Conservation (phyloP, 2,329 filamentous ascomycete genomes). For the Myriosclerotinia duriaeana region DNA sequence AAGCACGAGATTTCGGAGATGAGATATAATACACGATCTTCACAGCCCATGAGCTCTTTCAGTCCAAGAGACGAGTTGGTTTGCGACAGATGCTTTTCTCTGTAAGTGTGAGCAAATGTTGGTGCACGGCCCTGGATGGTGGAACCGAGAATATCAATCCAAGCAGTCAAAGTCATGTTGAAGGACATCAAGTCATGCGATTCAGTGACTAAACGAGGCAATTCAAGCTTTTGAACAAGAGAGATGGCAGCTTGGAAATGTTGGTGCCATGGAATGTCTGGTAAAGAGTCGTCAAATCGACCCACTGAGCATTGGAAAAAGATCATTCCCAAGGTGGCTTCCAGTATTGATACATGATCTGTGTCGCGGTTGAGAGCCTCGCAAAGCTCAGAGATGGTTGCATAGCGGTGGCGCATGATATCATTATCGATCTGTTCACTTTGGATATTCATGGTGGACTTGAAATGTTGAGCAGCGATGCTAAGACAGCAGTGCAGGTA, state of each 20-base stretch:
- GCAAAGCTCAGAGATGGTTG: conserved; percentile 82
- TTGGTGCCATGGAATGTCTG: conserved; percentile 94
- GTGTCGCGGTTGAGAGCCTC: conserved; percentile 76
- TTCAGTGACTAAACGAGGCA: conserved; percentile 66
- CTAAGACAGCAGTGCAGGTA: conserved; percentile 96
- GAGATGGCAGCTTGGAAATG: conserved; percentile 91
- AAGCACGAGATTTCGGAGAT: conserved; percentile 97
- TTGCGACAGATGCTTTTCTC: conserved; percentile 81
- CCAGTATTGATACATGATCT: conserved; percentile 83
- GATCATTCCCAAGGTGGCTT: conserved; percentile 91
- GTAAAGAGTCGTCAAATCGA: conserved; percentile 76
- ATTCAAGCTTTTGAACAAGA: conserved; percentile 79
- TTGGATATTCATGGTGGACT: conserved; percentile 66
- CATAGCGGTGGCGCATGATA: conserved; percentile 88
- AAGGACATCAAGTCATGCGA: conserved; percentile 57
- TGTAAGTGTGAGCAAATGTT: conserved; percentile 90
- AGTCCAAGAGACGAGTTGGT: conserved; percentile 66
- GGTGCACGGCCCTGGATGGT: conserved; percentile 88
- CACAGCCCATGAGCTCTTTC: conserved; percentile 93
- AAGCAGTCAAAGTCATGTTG: conserved; percentile 91
- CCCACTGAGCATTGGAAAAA: conserved; percentile 95
- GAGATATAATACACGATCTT: conserved; percentile 95
- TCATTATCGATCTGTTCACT: conserved; percentile 80
- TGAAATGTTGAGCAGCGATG: conserved; percentile 88
- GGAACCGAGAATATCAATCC: conserved; percentile 96